Evolutionary conservation across 495 filamentous ascomycete genomes (phyloP), one percentile per base, ranked within the genome.

Genomic region (Penicillium paradoxum): DNA sequence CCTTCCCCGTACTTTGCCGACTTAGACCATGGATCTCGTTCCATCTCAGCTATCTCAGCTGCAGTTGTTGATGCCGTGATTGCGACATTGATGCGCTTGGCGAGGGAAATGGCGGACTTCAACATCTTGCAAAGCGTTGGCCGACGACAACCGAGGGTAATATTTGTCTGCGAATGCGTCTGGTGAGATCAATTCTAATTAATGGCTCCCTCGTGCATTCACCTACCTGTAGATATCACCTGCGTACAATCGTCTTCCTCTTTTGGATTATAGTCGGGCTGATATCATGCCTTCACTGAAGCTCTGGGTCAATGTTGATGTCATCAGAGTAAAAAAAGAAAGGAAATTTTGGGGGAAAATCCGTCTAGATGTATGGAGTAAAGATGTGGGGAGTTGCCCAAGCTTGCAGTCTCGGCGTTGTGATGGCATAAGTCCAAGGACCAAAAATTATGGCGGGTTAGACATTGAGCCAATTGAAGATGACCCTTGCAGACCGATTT

Each of bases 1-100:
- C 86, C 89, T 49, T 89, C 68, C n/a, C 77, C 88, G 69, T 95
- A 95, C 73, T 95, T 92, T 11, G 86, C 88, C n/a, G 88, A 82
- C 64, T 87, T 64, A 10, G 64, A 74, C 86, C 86, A 96, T 41
- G 90, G 86, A 70, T 95, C 90, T 65, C 85, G 72, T 14, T 83
- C 85, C 63, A 80, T 81, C 24, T 90, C 89, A 62, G 86, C 84
- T 14, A 87, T 73, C 33, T 91, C 76, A 3, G 81, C 85, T 3
- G 82, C 74, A 3, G 88, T 86, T 58, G 81, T 89, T 33, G 80
- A 85, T 47, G 82, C 76, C 51, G 78, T 85, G 59, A 85, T 74
- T 4, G 85, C 84, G 55, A 95, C 86, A 58, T 81, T 72, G 61
- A 95, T 86, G 25, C 90, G 83, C 74, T 88, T 88, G 50, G 74